Base-by-base conservation (phyloP, 306 rosid genomes). In the Vigna hirtella region DNA sequence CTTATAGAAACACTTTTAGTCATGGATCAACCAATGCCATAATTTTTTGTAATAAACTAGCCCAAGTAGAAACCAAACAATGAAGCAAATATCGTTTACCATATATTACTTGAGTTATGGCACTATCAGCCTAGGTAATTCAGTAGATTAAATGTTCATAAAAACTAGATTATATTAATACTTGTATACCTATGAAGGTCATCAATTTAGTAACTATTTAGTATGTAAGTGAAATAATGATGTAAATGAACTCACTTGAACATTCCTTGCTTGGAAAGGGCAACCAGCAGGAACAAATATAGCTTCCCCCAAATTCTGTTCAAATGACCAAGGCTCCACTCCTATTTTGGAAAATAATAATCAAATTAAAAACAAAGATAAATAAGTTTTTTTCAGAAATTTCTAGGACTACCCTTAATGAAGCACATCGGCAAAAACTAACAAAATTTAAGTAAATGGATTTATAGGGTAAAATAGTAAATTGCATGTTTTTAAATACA, bases 301-400 rank as follows among this genome's bases (percentile, higher is more conserved):
- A 50, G 97, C 98, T 74, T 93, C 93, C 80, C 98, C 98, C 76
- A 88, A 83, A 83, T 85, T 79, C 84, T 95, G 98, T 82, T 89
- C 98, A 73, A 95, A 95, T 68, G 98, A 92, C 99, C 99, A 95
- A 18, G 99, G 98, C 87, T 89, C 96, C 76, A 93, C 84, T 78
- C 94, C 99, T 95, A 84, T 68, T 28, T 74, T 77, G 79, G 51
- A 85, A 67, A 80, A 78, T 74, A 81, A 9, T 28, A 72, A 80
- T 62, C 68, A 56, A 40, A 64, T 53, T 64, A 45, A 47, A 9
- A 77, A 83, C 57, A 16, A 69, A 30, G n/a, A 65, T 5, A 71
- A 32, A 66, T 34, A 1, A 26, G 0, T 1, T 34, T 34, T 34
- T 34, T 32, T 77, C 28, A 48, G 47, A 73, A 15, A 28, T 68